These are phyloP conservation scores for Chaetomiaceae sp. DNA, from an alignment of 2,329 filamentous ascomycete species.

Conservation along the genomic window DNA sequence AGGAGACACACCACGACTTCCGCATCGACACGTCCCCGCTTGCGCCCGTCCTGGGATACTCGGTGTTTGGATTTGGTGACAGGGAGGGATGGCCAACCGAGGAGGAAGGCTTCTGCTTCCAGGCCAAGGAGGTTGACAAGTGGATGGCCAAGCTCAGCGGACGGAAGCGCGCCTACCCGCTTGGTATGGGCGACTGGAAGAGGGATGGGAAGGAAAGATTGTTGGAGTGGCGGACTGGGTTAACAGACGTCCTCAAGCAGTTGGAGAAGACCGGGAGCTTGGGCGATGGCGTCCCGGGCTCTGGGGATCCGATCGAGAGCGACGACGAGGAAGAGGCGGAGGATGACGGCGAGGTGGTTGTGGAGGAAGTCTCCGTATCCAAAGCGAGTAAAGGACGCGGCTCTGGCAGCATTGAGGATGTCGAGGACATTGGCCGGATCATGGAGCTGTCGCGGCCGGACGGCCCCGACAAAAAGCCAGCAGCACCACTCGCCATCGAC, in stretches of 20 bases:
- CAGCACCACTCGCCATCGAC: slow-evolving; percentile 68
- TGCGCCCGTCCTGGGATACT: slow-evolving; percentile 73
- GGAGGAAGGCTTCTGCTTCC: slow-evolving; percentile 85
- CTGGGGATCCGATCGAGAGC: slow-evolving; percentile 79
- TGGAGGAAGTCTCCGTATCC: slow-evolving; percentile 44
- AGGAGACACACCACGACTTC: slow-evolving; percentile 95
- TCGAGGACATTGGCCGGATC: slow-evolving; percentile 76
- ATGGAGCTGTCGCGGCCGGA: slow-evolving; percentile 46
- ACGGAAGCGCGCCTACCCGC: slow-evolving; percentile 78
- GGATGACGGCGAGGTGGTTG: slow-evolving; percentile 49
- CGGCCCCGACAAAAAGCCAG: slow-evolving; percentile 29
- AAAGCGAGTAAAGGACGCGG: slow-evolving; percentile 41
- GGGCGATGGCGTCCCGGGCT: slow-evolving; percentile 67
- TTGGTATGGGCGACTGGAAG: slow-evolving; percentile 85
- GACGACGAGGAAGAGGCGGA: slow-evolving; percentile 68
- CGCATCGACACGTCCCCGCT: slow-evolving; percentile 87
- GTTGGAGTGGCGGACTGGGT: slow-evolving; percentile 71
- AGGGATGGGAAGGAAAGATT: slow-evolving; percentile 63
- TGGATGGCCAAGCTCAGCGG: slow-evolving; percentile 97
- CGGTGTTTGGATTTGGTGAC: slow-evolving; percentile 92
- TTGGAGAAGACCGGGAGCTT: slow-evolving; percentile 57
- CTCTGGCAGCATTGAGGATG: slow-evolving; percentile 60
- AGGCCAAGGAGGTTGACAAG: slow-evolving; percentile 83
- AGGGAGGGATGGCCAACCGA: slow-evolving; percentile 88
- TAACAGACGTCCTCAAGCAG: slow-evolving; percentile 65